These are phyloP conservation scores for Entomortierella beljakovae DNA, from an alignment of 192 early-diverging fungal genomes.

Conservation along the genomic window DNA sequence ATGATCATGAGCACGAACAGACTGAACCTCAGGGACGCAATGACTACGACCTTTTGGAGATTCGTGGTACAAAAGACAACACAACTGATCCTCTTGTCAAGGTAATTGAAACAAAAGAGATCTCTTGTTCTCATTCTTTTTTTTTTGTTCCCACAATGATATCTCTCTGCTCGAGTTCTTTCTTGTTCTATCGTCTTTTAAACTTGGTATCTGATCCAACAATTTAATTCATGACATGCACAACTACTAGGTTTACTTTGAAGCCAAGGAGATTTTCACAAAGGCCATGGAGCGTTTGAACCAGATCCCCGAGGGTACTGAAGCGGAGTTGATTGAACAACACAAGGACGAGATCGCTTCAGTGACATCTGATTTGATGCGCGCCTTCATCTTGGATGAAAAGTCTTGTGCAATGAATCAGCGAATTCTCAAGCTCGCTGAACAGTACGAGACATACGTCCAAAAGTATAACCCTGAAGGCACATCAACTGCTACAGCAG, in stretches of 20 bases:
- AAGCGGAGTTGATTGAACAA: constrained; percentile 59
- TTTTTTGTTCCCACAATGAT: no score
- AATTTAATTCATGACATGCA: neutral
- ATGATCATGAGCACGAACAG: constrained; percentile 8
- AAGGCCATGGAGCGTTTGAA: constrained; percentile 65
- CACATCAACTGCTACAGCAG: constrained; percentile 42
- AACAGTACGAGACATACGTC: constrained; percentile 66
- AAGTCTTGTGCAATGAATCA: constrained; percentile 71
- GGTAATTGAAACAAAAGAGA: constrained; percentile 13
- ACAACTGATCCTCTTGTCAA: constrained; percentile 62
- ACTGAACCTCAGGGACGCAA: constrained; percentile 37
- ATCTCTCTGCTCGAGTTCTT: no score
- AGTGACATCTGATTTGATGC: constrained; percentile 62
- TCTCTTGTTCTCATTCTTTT: neutral
- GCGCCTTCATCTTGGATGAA: constrained; percentile 68
- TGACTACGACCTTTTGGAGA: constrained; percentile 63
- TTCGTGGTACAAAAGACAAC: constrained; percentile 52
- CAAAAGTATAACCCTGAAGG: constrained; percentile 50
- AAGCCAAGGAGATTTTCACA: constrained; percentile 63
- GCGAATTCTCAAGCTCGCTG: constrained; percentile 67
- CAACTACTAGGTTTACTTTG: constrained; percentile 54
- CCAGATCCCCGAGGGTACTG: constrained; percentile 60
- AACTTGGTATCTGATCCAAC: neutral
- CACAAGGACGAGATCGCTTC: constrained; percentile 63
- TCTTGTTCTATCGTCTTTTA: no score